Percentiles rank a stretch among this genome's conserved stretches.
phyloP scores from a whole-genome alignment of 1,284 basidiomycete genomes.

The Microbotryum lychnidis-dioicae region DNA sequence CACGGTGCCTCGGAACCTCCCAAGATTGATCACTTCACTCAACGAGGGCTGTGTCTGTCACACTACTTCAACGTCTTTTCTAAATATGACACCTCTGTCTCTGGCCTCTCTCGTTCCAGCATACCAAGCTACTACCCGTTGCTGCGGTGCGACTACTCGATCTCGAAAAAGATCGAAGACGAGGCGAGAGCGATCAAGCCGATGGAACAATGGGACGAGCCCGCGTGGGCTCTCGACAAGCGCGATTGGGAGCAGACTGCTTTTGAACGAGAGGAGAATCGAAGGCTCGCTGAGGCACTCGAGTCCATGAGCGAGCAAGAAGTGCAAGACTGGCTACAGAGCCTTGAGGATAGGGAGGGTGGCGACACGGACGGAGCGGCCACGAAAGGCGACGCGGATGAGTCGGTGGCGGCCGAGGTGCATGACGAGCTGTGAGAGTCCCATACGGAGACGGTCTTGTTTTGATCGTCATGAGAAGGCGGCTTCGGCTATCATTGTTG shows the following conservation, averaged over 20 bases:
- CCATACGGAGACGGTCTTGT: too few relatives aligned
- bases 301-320: too few relatives aligned
- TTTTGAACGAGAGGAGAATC: background rate
- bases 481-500: too few relatives aligned
- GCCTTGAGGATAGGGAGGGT: too few relatives aligned
- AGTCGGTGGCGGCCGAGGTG: too few relatives aligned
- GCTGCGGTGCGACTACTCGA: conserved; percentile 5
- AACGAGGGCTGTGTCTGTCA: conserved; percentile 18
- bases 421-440: too few relatives aligned
- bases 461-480: too few relatives aligned
- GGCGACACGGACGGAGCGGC: too few relatives aligned
- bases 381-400: too few relatives aligned
- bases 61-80: conserved; percentile 21
- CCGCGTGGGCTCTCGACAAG: background rate
- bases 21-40: conserved; percentile 14
- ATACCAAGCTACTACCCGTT: conserved; percentile 12
- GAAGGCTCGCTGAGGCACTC: conserved; percentile 12
- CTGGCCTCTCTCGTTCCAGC: background rate
- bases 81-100: conserved; percentile 1
- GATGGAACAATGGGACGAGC: conserved; percentile 24
- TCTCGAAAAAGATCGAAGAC: conserved; percentile 25
- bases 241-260: background rate
- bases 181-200: conserved; percentile 18
- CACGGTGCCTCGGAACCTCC: background rate
- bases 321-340: too few relatives aligned